Conservation (phyloP, 495 filamentous ascomycete genomes). For the Talaromyces stipitatus region DNA sequence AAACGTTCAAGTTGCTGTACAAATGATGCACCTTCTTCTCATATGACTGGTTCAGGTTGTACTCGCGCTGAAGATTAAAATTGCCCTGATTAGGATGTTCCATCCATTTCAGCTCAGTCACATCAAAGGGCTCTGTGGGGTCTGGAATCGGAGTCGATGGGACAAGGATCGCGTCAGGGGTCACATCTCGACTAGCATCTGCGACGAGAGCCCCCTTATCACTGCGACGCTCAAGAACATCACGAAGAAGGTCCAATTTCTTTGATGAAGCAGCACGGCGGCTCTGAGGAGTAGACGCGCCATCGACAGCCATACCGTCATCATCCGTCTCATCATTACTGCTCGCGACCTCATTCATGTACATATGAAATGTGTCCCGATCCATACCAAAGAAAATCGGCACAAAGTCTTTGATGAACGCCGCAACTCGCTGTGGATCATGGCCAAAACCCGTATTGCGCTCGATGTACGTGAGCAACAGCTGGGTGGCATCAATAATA, state of each 20-base stretch:
- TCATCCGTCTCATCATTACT: constrained; percentile 69
- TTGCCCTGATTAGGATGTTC: constrained; percentile 48
- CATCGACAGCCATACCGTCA: constrained; percentile 40
- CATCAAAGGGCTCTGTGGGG: constrained; percentile 38
- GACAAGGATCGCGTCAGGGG: constrained; percentile 67
- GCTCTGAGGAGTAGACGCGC: constrained; percentile 44
- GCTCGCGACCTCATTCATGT: constrained; percentile 61
- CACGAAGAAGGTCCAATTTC: constrained; percentile 75
- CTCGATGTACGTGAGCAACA: constrained; percentile 71
- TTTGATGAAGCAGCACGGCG: constrained; percentile 59
- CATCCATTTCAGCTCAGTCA: constrained; percentile 48
- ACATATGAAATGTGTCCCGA: constrained; percentile 64
- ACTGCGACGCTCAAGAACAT: constrained; percentile 67
- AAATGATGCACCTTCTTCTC: constrained; percentile 71
- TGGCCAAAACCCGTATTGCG: constrained; percentile 55
- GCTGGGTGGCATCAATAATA: constrained; percentile 68
- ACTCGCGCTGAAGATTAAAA: constrained; percentile 48
- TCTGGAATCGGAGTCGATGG: constrained; percentile 39
- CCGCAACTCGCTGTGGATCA: constrained; percentile 68
- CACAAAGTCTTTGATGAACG: constrained; percentile 84
- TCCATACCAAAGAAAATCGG: constrained; percentile 83
- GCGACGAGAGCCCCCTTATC: constrained; percentile 59
- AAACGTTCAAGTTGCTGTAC: constrained; percentile 83
- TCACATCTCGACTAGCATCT: constrained; percentile 74
- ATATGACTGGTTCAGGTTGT: constrained; percentile 74